Evolutionary conservation across 257 asterid genomes (phyloP).

Genomic region (Fraxinus anomala): DNA sequence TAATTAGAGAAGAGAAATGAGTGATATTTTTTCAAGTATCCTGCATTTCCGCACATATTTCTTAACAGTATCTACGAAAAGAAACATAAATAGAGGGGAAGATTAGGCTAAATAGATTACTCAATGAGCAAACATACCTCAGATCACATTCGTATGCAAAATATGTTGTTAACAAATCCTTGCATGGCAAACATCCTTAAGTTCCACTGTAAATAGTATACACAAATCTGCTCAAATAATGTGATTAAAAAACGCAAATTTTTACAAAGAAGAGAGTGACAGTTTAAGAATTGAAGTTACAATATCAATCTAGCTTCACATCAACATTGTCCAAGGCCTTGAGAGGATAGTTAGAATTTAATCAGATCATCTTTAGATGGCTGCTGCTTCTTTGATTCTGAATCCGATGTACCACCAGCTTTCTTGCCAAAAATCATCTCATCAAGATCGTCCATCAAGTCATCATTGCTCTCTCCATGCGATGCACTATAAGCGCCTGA

Average conservation of each 20-base stretch:
- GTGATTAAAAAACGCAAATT: background rate
- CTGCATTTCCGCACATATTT: no score
- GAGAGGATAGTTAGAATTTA: constrained; percentile 41
- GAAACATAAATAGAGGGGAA: no score
- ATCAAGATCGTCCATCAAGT: constrained; percentile 94
- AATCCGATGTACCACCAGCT: constrained; percentile 53
- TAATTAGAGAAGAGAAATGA: no score
- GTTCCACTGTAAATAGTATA: background rate
- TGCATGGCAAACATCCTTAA: background rate
- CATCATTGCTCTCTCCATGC: constrained; percentile 65
- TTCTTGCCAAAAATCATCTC: constrained; percentile 98
- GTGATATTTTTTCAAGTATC: no score
- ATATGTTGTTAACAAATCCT: background rate
- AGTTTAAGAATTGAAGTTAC: background rate
- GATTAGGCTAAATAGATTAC: no score
- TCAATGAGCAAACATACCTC: background rate
- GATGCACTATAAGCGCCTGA: constrained; percentile 42
- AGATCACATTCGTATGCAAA: background rate
- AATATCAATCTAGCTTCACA: background rate
- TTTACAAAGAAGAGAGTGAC: background rate
- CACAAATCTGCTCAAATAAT: background rate
- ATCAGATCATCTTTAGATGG: constrained; percentile 83
- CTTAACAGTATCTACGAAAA: no score
- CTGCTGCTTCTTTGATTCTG: constrained; percentile 65
- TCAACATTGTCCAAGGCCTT: background rate